Base-by-base conservation (phyloP, 163 green algal species). In the Volvox carteri region DNA sequence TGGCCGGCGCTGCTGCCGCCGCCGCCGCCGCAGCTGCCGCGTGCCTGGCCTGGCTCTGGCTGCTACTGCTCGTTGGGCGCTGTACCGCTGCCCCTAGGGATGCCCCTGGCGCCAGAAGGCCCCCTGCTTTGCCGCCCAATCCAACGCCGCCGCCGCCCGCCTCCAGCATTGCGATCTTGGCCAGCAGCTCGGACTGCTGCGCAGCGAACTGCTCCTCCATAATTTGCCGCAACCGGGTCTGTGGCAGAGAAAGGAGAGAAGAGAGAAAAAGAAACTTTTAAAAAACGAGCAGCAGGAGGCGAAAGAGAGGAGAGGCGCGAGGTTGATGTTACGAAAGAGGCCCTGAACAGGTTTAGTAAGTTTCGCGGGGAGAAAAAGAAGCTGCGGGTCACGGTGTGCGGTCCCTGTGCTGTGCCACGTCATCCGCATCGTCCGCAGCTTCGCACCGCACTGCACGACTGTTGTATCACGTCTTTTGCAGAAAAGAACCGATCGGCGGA, bases 141-240 rank as follows among this genome's bases (percentile, higher is more conserved):
- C n/a, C n/a, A 35, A 30, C 30, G 14, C 70, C 70, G 2, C 67
- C 30, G 12, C 70, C 70, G 25, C 73, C 65, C 8, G 79, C 85
- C 84, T 96, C 91, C 50, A 96, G 84, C 48, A 86, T 76, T 11
- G 89, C 92, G 8, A 96, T 85, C 37, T 90, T 92, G 1, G 87
- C 83, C n/a, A 93, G 72, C 19, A 96, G 74, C 65, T 41, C 85
- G 11, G 85, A 79, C 35, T 95, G 89, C 84, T 96, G 93, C 25
- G 90, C 78, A n/a, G 89, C 46, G 62, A 94, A 96, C 78, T 95
- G 89, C 35, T 88, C 90, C 84, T 95, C 92, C 89, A 95, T 94
- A 25, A 87, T 77, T 21, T 60, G 39, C 48, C 91, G 83, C 16
- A 95, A 39, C 65, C 72, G 50, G 1, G 52, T 70, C 54, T 86